Evolutionary conservation across 306 rosid genomes (phyloP).

Genomic region (Prinsepia uniflora): DNA sequence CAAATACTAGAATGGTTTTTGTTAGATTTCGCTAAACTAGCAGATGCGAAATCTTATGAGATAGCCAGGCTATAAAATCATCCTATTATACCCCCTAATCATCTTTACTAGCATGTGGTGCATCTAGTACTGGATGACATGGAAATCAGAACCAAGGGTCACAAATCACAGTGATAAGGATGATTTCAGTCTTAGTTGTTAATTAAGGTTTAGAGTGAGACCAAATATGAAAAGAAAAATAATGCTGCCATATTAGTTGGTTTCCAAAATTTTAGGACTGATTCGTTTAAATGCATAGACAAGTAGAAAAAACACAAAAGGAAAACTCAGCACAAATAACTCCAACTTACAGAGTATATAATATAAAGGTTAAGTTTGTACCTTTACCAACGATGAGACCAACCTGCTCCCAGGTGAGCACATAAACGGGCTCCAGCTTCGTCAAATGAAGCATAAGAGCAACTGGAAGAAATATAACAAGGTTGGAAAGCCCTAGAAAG

Average conservation of each 20-base stretch:
- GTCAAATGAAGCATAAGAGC: constrained; percentile 59
- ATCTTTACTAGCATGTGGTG: neutral
- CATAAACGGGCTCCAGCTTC: constrained; percentile 52
- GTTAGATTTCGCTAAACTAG: neutral
- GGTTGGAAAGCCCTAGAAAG: constrained; percentile 79
- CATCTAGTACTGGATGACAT: neutral
- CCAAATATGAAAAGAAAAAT: neutral
- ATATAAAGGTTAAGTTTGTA: constrained; percentile 27
- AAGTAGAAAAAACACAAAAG: neutral
- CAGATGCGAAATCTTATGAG: neutral
- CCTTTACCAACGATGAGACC: constrained; percentile 93
- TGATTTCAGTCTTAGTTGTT: neutral
- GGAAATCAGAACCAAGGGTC: no score
- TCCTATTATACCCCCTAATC: neutral
- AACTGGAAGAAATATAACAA: constrained; percentile 71
- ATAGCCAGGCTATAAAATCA: neutral
- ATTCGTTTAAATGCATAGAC: neutral
- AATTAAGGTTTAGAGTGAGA: neutral
- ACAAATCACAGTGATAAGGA: neutral
- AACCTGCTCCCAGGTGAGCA: constrained; percentile 69
- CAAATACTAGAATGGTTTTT: neutral
- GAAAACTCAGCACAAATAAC: neutral
- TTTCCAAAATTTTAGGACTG: neutral
- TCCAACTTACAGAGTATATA: neutral
- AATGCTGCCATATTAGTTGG: neutral